Base-by-base conservation (phyloP, 371 early-diverging fungal genomes). In the Mucor saturninus region DNA sequence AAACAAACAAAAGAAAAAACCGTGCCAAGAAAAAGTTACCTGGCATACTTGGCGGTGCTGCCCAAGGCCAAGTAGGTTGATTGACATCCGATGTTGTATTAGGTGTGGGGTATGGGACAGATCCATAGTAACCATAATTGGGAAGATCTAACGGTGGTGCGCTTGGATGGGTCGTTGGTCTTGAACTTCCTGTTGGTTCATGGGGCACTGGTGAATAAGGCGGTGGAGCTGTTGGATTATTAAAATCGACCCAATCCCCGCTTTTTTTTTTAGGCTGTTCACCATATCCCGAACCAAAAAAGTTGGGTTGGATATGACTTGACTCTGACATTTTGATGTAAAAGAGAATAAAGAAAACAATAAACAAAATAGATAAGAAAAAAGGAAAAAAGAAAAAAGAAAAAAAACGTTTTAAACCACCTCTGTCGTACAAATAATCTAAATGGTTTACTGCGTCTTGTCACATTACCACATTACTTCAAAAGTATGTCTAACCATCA, bases 11-110 rank as follows among this genome's bases (percentile, higher is more conserved):
- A 48, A 21, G 10, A 48, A 48, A 48, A 48, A 48, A 48, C 49
- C 15, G 49, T 13, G 50, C 50, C 50, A 50, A 50, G 50, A 29
- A 50, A 29, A 21, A 8, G 8, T 6, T 49, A 49, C 50, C 50
- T 50, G 50, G 28, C 11, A 29, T 14, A 6, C 50, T 50, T 50
- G 50, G 50, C 50, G 50, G 50, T 11, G 50, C 15, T 13, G 11
- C 11, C 50, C 50, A 50, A 28, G 50, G 50, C 50, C 50, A 50
- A 30, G 7, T 46, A 21, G 26, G 46, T 6, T 3, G 10, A 30
- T 3, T 28, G 28, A 30, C 30, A 14, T 29, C 31, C 4, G 30
- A 4, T 28, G 50, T 50, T 3, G 8, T 50, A 21, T 50, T 50
- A 21, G 21, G 21, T 21, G 21, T 21, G 5, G 50, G 13, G 11